Evolutionary conservation across 2,329 filamentous ascomycete genomes (phyloP).

Genomic region (Cercospora sp.): DNA sequence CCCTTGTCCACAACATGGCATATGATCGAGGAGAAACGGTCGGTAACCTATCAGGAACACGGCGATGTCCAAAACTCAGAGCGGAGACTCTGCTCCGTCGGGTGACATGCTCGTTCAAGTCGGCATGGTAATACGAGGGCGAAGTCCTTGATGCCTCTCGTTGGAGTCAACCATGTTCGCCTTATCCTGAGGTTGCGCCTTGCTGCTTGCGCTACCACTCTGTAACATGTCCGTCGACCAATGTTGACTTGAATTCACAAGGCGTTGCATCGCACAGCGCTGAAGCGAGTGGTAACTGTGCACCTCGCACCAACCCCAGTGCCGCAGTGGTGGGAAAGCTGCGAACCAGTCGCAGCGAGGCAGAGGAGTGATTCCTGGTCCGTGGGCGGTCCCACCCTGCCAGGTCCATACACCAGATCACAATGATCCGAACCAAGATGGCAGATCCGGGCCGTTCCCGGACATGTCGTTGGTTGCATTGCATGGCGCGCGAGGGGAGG

Average conservation of each 20-base stretch:
- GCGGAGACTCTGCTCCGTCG: not conserved
- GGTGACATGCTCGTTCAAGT: not conserved
- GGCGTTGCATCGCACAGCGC: conserved; percentile 25
- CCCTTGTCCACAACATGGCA: not conserved
- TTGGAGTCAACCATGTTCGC: not conserved
- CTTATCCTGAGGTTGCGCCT: conserved; percentile 13
- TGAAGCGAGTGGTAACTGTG: conserved; percentile 18
- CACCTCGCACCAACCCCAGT: conserved; percentile 15
- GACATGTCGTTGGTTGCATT: conserved; percentile 18
- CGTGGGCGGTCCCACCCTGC: conserved; percentile 17
- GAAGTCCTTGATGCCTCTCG: not conserved
- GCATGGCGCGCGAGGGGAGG: conserved; percentile 14
- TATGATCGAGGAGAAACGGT: not conserved
- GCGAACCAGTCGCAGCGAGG: conserved; percentile 21
- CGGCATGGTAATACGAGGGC: not conserved
- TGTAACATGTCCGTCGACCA: conserved; percentile 25
- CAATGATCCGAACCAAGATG: conserved; percentile 30
- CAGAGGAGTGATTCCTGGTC: conserved; percentile 21
- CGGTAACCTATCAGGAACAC: not conserved
- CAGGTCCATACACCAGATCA: conserved; percentile 11
- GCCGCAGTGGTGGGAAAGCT: conserved; percentile 24
- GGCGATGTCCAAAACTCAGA: not conserved
- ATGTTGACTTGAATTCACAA: conserved; percentile 22
- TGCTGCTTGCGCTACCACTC: conserved; percentile 24
- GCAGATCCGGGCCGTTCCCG: conserved; percentile 18